These are phyloP conservation scores for Cutaneotrichosporon sp. DNA, from an alignment of 1,284 basidiomycete species.

Conservation along the genomic window DNA sequence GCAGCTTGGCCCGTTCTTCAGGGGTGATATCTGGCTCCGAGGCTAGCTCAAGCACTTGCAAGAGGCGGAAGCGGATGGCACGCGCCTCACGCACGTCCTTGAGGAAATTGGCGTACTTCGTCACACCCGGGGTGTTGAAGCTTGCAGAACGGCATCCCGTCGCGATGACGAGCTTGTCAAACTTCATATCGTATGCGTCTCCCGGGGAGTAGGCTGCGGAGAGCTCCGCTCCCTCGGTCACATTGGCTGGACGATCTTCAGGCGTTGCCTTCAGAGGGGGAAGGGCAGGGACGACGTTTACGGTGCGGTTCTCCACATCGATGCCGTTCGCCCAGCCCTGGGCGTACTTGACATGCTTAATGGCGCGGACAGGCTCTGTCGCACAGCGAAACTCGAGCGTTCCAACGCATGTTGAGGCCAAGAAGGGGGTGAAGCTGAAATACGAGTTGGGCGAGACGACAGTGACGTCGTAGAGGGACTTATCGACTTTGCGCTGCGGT, in stretches of 20 bases:
- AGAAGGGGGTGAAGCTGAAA: slow-evolving; percentile 77
- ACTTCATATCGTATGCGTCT: slow-evolving; percentile 55
- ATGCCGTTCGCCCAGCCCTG: slow-evolving; percentile 50
- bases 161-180: slow-evolving; percentile 77
- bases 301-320: slow-evolving; percentile 60
- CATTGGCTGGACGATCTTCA: slow-evolving; percentile 2
- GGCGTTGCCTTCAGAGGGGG: slow-evolving; percentile 17
- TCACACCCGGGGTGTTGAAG: slow-evolving; percentile 58
- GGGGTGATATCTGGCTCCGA: slow-evolving; percentile 65
- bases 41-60: slow-evolving; percentile 75
- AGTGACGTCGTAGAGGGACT: slow-evolving; percentile 52
- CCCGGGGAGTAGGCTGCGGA: slow-evolving; percentile 17
- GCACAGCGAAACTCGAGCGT: slow-evolving; percentile 75
- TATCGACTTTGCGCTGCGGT: slow-evolving; percentile 33
- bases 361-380: slow-evolving; percentile 65
- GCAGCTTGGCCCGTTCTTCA: slow-evolving; percentile 59
- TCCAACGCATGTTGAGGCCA: slow-evolving; percentile 71
- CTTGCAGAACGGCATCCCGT: slow-evolving; percentile 79
- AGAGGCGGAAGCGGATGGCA: slow-evolving; percentile 69
- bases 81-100: slow-evolving; percentile 78
- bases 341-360: slow-evolving; percentile 32
- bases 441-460: slow-evolving; percentile 69
- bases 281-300: slow-evolving; percentile 49
- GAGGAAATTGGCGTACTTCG: slow-evolving; percentile 72
- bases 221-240: slow-evolving; percentile 44